A percentile compares a stretch with the other conserved stretches of the same genome.
Evolutionary conservation across 306 rosid genomes (phyloP).

Genomic region (Luffa acutangula): DNA sequence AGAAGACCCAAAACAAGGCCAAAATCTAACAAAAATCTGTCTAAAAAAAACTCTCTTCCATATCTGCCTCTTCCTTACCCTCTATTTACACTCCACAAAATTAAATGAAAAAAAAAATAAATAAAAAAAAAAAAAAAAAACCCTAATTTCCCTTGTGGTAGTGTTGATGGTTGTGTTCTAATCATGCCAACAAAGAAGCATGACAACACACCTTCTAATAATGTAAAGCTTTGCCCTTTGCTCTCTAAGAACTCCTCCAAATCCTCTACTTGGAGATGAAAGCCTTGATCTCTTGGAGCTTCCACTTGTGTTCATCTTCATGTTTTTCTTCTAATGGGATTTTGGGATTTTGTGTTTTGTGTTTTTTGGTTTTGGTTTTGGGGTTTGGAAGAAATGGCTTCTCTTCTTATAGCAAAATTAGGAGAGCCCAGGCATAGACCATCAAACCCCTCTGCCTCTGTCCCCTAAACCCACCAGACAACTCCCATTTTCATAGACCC

Average conservation of each 20-base stretch:
- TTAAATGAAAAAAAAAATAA: background rate
- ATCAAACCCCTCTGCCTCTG: slow-evolving; percentile 68
- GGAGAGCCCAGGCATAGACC: slow-evolving; percentile 49
- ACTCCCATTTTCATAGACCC: slow-evolving; percentile 35
- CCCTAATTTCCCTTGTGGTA: background rate
- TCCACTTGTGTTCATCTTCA: slow-evolving; percentile 47
- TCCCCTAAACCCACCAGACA: slow-evolving; percentile 60
- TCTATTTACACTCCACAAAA: slow-evolving; percentile 46
- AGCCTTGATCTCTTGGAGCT: slow-evolving; percentile 58
- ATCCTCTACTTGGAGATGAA: slow-evolving; percentile 52
- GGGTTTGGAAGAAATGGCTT: slow-evolving; percentile 13
- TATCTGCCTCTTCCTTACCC: slow-evolving; percentile 13
- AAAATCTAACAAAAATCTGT: slow-evolving; percentile 34
- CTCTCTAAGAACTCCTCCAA: slow-evolving; percentile 76
- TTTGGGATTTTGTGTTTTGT: background rate
- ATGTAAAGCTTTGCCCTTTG: slow-evolving; percentile 84
- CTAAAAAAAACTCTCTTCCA: slow-evolving; percentile 11
- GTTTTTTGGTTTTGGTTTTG: background rate
- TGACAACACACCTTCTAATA: slow-evolving; percentile 89
- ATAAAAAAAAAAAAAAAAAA: background rate
- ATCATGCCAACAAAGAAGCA: slow-evolving; percentile 99
- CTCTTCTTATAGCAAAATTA: slow-evolving; percentile 24
- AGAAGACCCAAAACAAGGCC: slow-evolving; percentile 5
- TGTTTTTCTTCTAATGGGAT: background rate
- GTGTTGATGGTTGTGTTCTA: background rate